phyloP scores from a whole-genome alignment of 1,139 yeast species.

The Hemisphaericaspora subhashii region DNA sequence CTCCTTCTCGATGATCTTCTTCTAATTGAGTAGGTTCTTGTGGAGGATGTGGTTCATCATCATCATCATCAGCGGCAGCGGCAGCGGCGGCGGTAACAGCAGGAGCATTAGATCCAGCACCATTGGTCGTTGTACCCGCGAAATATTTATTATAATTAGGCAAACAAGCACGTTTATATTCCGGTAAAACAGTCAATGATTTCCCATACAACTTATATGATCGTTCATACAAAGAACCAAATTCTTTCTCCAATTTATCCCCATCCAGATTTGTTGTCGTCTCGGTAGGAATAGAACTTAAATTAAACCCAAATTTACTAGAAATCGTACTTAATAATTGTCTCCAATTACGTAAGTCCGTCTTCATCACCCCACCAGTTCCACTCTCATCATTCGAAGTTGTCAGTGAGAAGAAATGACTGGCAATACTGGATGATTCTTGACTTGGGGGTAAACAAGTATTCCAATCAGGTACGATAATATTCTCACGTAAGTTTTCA shows the following conservation, averaged over 20 bases:
- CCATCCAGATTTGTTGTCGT: constrained; percentile 12
- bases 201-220: constrained; percentile 44
- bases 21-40: constrained; percentile 27
- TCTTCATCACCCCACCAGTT: constrained; percentile 5
- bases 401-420: constrained; percentile 12
- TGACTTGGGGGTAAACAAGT: constrained; percentile 38
- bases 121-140: constrained; percentile 3
- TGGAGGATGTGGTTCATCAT: constrained; percentile 17
- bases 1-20: constrained; percentile 31
- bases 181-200: constrained; percentile 39
- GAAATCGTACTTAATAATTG: constrained; percentile 38
- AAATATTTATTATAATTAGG: constrained; percentile 42
- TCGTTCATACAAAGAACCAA: constrained; percentile 37
- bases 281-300: constrained; percentile 24
- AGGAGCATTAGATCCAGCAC: neutral
- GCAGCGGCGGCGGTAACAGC: neutral
- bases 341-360: constrained; percentile 29
- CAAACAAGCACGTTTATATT: constrained; percentile 41
- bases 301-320: constrained; percentile 38
- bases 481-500: constrained; percentile 42
- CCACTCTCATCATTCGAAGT: constrained; percentile 20
- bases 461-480: constrained; percentile 47
- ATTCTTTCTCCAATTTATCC: constrained; percentile 35
- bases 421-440: constrained; percentile 12
- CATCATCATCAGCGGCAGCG: constrained; percentile 13